These are phyloP conservation scores for Pseudocercospora crystallina DNA, from an alignment of 2,329 filamentous ascomycete species.

Conservation along the genomic window DNA sequence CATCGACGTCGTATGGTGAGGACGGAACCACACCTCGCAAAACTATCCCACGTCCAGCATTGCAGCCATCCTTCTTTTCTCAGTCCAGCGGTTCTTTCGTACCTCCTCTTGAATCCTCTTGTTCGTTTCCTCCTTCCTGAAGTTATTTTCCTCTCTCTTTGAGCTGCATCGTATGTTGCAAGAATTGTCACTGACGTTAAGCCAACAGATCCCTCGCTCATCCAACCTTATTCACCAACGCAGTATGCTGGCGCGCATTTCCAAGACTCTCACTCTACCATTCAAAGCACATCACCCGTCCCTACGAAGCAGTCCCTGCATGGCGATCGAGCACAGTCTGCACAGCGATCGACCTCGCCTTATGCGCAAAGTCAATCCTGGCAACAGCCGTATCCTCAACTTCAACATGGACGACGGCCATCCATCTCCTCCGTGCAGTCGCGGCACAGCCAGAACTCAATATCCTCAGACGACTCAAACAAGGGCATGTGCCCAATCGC, in stretches of 20 bases:
- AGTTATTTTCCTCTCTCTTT: conserved; percentile 22
- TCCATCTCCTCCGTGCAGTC: conserved; percentile 73
- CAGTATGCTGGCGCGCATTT: conserved; percentile 45
- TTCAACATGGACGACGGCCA: conserved; percentile 53
- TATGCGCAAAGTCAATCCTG: conserved; percentile 59
- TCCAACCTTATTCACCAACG: conserved; percentile 51
- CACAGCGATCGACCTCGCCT: conserved; percentile 59
- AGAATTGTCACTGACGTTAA: conserved; percentile 5
- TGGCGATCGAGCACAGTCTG: conserved; percentile 41
- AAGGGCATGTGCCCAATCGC: conserved; percentile 75
- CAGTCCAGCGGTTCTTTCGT: conserved; percentile 38
- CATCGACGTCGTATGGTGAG: too few relatives aligned
- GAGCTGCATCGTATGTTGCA: neutral
- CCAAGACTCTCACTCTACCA: conserved; percentile 41
- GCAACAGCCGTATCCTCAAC: conserved; percentile 49
- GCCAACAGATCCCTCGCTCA: conserved; percentile 56
- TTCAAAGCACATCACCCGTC: conserved; percentile 60
- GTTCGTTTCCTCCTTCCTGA: conserved; percentile 37
- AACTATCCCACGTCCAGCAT: too few relatives aligned
- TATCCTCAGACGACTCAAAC: conserved; percentile 48
- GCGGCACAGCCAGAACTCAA: conserved; percentile 52
- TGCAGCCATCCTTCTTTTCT: conserved; percentile 35
- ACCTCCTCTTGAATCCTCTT: conserved; percentile 41
- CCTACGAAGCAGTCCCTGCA: conserved; percentile 54
- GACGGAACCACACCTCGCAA: too few relatives aligned